These are phyloP conservation scores for Parmelia sp. DNA, from an alignment of 495 filamentous ascomycete genomes.

Conservation along the genomic window DNA sequence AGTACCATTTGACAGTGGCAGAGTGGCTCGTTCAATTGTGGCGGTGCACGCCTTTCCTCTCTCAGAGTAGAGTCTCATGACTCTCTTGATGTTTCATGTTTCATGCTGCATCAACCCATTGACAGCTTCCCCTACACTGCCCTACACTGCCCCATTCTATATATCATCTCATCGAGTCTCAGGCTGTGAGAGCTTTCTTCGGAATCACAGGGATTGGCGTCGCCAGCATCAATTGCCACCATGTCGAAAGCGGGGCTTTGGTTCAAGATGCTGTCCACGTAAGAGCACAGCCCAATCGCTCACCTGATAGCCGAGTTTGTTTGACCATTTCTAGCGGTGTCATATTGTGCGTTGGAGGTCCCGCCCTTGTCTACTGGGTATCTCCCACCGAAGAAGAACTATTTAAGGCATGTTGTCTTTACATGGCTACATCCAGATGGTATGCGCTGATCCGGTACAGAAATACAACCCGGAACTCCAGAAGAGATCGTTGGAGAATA, in stretches of 20 bases:
- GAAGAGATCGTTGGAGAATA: slow-evolving; percentile 68
- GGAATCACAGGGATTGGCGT: not conserved
- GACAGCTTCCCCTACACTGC: not conserved
- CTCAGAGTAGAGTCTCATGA: not conserved
- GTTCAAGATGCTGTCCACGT: slow-evolving; percentile 51
- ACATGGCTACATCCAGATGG: not conserved
- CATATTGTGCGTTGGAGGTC: slow-evolving; percentile 70
- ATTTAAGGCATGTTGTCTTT: slow-evolving; percentile 48
- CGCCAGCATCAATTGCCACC: slow-evolving; percentile 14
- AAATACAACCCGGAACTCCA: slow-evolving; percentile 91
- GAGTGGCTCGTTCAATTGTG: not conserved
- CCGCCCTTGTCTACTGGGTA: slow-evolving; percentile 72
- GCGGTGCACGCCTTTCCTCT: not conserved
- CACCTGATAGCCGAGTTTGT: slow-evolving; percentile 15
- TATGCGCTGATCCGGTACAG: slow-evolving; percentile 32
- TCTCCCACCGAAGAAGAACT: slow-evolving; percentile 87
- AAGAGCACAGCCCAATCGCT: slow-evolving; percentile 26
- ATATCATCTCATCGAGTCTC: not conserved
- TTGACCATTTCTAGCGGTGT: slow-evolving; percentile 48
- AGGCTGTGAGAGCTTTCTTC: not conserved
- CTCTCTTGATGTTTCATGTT: not conserved
- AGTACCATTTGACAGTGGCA: too few species aligned
- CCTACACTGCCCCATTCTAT: not conserved
- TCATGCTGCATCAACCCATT: not conserved
- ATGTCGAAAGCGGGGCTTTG: slow-evolving; percentile 50